Evolutionary conservation across 2,329 filamentous ascomycete species (phyloP).

Genomic region (Exophiala spinifera): DNA sequence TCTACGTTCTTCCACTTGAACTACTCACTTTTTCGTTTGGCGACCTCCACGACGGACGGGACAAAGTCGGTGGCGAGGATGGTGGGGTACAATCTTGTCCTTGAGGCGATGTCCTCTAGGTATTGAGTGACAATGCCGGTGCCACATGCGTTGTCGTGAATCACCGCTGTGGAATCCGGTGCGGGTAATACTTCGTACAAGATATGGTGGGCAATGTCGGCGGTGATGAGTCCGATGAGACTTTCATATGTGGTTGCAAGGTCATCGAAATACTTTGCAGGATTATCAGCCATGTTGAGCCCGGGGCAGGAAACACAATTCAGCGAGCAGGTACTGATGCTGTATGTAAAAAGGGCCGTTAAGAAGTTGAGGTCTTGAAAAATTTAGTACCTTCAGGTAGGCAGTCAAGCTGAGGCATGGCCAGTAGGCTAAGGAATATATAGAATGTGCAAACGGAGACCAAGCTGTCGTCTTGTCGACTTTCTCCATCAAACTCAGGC

Average conservation of each 20-base stretch:
- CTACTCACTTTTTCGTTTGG: not conserved
- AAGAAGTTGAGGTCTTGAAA: too few species aligned
- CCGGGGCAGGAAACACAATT: too few species aligned
- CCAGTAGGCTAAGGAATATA: too few species aligned
- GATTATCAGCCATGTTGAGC: not conserved
- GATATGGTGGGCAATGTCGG: conserved; percentile 6
- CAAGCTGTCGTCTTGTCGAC: too few species aligned
- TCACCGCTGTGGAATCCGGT: conserved; percentile 9
- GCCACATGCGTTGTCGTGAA: conserved; percentile 28
- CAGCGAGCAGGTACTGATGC: too few species aligned
- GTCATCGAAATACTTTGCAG: conserved; percentile 3
- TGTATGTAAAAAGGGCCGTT: too few species aligned
- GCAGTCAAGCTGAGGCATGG: too few species aligned
- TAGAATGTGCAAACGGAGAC: too few species aligned
- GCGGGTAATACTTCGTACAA: not conserved
- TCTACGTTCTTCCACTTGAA: conserved; percentile 10
- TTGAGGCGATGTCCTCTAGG: conserved; percentile 7
- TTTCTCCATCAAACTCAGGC: too few species aligned
- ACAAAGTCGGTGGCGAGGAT: conserved; percentile 24
- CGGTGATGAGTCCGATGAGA: conserved; percentile 5
- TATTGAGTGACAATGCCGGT: conserved; percentile 20
- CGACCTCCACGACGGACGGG: conserved; percentile 13
- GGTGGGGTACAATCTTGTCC: not conserved
- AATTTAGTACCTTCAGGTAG: too few species aligned
- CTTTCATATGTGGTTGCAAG: conserved; percentile 6